Evolutionary conservation across 768 basidiomycete species (phyloP), one percentile per base, ranked within the genome.

Genomic region (Phanerochaete sordida): DNA sequence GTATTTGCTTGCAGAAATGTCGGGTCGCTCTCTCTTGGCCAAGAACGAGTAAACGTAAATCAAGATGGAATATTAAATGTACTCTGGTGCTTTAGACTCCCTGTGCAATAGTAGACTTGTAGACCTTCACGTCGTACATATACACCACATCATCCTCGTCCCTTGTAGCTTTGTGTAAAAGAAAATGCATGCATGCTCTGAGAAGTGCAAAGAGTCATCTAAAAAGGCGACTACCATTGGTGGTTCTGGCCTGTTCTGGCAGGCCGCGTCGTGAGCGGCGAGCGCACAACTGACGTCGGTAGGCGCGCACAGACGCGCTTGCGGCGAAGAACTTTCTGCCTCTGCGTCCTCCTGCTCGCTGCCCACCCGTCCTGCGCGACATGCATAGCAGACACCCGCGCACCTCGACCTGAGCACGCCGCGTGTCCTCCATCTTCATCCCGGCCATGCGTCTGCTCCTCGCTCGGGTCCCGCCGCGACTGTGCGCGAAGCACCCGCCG

Each of bases 11-110:
- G 12, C 60, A 72, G 71, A 72, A 21, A 72, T 72, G 71, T 45
- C 67, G 24, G 71, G 71, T 15, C 71, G 66, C 24, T 70, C 71
- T 26, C 65, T 72, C 13, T 65, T 72, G n/a, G 65, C 57, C 16
- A 68, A 68, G 67, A 57, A 58, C 33, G 59, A 65, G 27, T 66
- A 59, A 46, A 65, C 9, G 39, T 37, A 61, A 44, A 44, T 12
- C 4, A 47, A 54, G 59, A 55, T 33, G 27, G 28, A 58, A 51
- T 24, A 31, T 1, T 9, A 53, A 62, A 62, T 45, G 49, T 57
- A 56, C 8, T 35, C 13, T 35, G 33, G 33, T 35, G 13, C 39
- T 9, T n/a, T 43, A 43, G 39, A 43, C 39, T n/a, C 39, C 8
- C 19, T 43, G 4, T 19, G 19, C 19, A 19, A 43, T 19, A 43